Base-by-base conservation (phyloP, 257 asterid genomes). In the Scutellaria barbata region DNA sequence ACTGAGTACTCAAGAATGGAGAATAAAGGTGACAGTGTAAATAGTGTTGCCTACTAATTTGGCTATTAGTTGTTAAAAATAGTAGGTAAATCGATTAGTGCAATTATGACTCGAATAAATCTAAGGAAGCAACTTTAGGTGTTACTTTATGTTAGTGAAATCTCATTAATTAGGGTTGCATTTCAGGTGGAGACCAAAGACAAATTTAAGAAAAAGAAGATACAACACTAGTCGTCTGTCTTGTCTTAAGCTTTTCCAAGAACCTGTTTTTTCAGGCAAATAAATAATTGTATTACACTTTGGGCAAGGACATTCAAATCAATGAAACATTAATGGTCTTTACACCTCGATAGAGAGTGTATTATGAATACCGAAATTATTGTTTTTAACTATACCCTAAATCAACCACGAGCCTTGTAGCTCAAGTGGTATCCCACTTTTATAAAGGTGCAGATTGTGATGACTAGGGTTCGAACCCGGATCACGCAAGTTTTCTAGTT, bases 191-290 rank as follows among this genome's bases (percentile, higher is more conserved):
- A 8, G 54, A 12, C 54, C 12, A 13, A 48, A 48, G n/a, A 12
- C 0, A 8, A 45, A 10, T 10, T 48, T 3, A 48, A 48, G 14
- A 50, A 50, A 50, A 50, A 5, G 14, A 5, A 30, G 35, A 30
- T 30, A 30, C 35, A 22, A 22, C 25, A 22, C 25, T 22, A 22
- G 25, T n/a, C n/a, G n/a, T n/a, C n/a, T n/a, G n/a, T 22, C 25
- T 22, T 22, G 25, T 22, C 25, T 22, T 22, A 22, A 22, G 25
- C 25, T 22, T 39, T 33, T 17, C 46, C 25, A 64, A 12, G 18
- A 54, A 69, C 41, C 75, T 57, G 46, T 4, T 1, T 57, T 70
- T 58, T 70, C 75, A 59, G 75, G 68, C 60, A 45, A 45, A 25
- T 70, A 70, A 70, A 30, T 70, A 5, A 25, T 58, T 58, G 58